A percentile compares a stretch with the other conserved stretches of the same genome.
phyloP scores from a whole-genome alignment of 106 monocot species.

The Chionographis japonica region DNA sequence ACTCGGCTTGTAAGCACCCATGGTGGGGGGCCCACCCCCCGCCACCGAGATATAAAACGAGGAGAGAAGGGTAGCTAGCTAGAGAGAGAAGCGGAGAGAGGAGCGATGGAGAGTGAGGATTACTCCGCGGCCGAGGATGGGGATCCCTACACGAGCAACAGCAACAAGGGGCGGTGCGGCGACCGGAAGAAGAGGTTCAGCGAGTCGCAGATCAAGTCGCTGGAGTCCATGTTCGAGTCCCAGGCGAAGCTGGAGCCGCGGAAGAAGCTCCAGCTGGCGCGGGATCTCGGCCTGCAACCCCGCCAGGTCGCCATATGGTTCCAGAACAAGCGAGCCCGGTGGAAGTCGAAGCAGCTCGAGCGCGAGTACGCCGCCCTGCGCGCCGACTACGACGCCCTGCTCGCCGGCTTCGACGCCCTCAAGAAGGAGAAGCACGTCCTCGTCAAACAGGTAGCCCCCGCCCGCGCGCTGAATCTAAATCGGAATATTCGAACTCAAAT shows the following conservation, averaged over 20 bases:
- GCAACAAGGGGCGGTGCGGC: slow-evolving; percentile 6
- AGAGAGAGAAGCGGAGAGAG: neutral
- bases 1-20: neutral
- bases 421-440: slow-evolving; percentile 48
- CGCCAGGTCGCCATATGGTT: slow-evolving; percentile 85
- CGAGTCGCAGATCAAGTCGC: slow-evolving; percentile 56
- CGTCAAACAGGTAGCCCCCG: slow-evolving; percentile 30
- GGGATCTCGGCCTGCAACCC: slow-evolving; percentile 65
- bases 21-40: too few species aligned
- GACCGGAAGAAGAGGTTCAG: slow-evolving; percentile 54
- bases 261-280: slow-evolving; percentile 58
- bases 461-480: too few species aligned
- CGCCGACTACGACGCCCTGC: slow-evolving; percentile 45
- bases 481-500: too few species aligned
- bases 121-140: slow-evolving; percentile 17
- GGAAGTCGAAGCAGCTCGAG: slow-evolving; percentile 82
- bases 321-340: slow-evolving; percentile 76
- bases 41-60: neutral
- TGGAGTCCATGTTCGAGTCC: slow-evolving; percentile 62
- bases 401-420: slow-evolving; percentile 32
- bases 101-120: slow-evolving; percentile 28
- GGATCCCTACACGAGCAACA: neutral
- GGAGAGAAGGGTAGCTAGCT: neutral
- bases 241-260: slow-evolving; percentile 65
- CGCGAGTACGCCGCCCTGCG: slow-evolving; percentile 34